Percentiles rank a stretch among this genome's conserved stretches.
Conservation (phyloP, 495 filamentous ascomycete species). For the Neurospora africana region DNA sequence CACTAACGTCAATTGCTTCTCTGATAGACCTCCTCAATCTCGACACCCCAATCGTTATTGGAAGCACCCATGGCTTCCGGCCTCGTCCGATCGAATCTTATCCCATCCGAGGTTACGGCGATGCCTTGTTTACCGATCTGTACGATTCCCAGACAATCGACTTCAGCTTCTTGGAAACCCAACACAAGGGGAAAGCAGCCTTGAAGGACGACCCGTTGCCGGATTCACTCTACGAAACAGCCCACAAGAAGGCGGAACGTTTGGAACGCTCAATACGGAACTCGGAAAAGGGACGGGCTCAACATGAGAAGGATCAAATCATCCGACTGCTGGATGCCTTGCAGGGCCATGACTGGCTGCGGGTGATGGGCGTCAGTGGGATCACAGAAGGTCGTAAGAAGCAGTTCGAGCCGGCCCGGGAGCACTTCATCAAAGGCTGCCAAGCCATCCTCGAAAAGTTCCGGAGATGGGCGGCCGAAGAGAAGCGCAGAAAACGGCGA, state of each 20-base stretch:
- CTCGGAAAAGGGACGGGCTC: conserved; percentile 80
- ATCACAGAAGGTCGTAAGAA: conserved; percentile 75
- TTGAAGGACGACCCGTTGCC: conserved; percentile 53
- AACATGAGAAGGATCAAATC: conserved; percentile 84
- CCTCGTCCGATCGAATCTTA: conserved; percentile 13
- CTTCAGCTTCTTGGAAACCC: conserved; percentile 40
- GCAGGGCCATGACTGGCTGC: conserved; percentile 85
- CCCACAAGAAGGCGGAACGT: conserved; percentile 71
- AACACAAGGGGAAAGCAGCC: conserved; percentile 22
- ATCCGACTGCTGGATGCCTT: conserved; percentile 79
- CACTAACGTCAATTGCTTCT: conserved; percentile 18
- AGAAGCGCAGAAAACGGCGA: conserved; percentile 65
- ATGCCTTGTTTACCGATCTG: conserved; percentile 36
- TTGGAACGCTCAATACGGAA: conserved; percentile 89
- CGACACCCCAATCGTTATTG: conserved; percentile 50
- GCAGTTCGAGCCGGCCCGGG: conserved; percentile 73
- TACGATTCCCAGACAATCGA: conserved; percentile 45
- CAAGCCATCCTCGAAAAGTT: conserved; percentile 77
- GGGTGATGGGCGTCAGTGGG: conserved; percentile 82
- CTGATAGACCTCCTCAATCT: conserved; percentile 45
- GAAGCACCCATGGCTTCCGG: conserved; percentile 25
- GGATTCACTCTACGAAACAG: conserved; percentile 54
- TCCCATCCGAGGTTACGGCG: conserved; percentile 37
- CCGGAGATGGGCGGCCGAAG: conserved; percentile 75
- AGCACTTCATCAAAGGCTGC: conserved; percentile 73